phyloP scores from a whole-genome alignment of 169 alveolate species.

The Cryptosporidium ubiquitum region DNA sequence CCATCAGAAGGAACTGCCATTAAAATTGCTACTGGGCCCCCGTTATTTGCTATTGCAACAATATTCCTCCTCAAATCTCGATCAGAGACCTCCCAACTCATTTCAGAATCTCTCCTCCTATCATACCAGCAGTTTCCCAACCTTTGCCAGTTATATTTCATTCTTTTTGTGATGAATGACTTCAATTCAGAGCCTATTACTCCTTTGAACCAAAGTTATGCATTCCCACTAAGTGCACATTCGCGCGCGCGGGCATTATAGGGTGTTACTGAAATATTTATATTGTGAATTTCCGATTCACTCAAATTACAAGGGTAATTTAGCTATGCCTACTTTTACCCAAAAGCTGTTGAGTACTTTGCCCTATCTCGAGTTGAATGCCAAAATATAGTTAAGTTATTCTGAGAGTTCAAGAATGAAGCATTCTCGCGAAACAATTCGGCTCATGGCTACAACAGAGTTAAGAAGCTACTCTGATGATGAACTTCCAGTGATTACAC shows the following conservation, averaged over 20 bases:
- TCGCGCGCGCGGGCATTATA: slow-evolving; percentile 36
- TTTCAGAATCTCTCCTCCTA: slow-evolving; percentile 6
- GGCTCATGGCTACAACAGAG: not conserved
- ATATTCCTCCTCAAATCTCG: slow-evolving; percentile 52
- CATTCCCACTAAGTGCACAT: slow-evolving; percentile 57
- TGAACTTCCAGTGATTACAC: slow-evolving; percentile 47
- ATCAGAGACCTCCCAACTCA: slow-evolving; percentile 62
- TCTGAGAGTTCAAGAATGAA: not conserved
- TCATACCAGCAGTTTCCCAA: slow-evolving; percentile 59
- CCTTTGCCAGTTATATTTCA: slow-evolving; percentile 65
- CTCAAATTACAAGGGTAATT: not conserved
- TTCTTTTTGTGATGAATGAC: not conserved
- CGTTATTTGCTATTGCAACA: slow-evolving; percentile 58
- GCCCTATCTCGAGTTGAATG: not conserved
- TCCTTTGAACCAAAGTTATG: not conserved
- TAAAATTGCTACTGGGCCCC: slow-evolving; percentile 67
- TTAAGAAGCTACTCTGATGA: not conserved
- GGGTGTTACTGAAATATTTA: slow-evolving; percentile 32
- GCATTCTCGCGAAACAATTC: not conserved
- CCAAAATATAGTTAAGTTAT: not conserved
- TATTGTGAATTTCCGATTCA: not conserved
- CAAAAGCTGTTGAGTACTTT: not conserved
- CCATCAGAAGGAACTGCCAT: slow-evolving; percentile 42
- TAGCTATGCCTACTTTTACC: not conserved
- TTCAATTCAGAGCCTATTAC: not conserved